Conservation (phyloP, 345 rosid species). For the Salix suchowensis region DNA sequence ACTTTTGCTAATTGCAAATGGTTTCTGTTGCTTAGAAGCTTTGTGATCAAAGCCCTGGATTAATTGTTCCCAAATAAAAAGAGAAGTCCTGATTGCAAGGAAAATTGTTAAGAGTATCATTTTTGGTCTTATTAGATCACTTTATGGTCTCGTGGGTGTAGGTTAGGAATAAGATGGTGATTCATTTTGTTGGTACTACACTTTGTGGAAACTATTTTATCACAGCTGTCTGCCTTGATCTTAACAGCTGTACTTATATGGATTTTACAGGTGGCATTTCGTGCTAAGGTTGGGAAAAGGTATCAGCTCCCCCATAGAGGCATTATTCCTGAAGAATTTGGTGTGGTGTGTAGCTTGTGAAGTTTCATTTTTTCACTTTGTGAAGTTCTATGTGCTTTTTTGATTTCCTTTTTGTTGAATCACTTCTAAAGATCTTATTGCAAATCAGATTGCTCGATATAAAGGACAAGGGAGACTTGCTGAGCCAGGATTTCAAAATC, state of each 20-base stretch:
- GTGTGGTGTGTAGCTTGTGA: constrained; percentile 57
- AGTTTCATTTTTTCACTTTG: background rate
- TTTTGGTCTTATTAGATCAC: background rate
- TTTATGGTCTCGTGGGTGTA: background rate
- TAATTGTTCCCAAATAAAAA: background rate
- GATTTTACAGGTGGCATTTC: constrained; percentile 72
- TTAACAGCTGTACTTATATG: background rate
- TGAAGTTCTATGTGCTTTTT: background rate
- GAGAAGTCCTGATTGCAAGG: background rate
- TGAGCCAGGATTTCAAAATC: constrained; percentile 78
- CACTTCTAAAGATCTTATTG: constrained; percentile 9
- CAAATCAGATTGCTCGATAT: constrained; percentile 73
- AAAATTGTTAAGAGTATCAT: no score
- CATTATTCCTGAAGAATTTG: constrained; percentile 92
- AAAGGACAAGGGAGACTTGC: constrained; percentile 96
- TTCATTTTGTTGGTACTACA: background rate
- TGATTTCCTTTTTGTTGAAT: background rate
- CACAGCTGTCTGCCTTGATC: background rate
- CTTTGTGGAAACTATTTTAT: background rate
- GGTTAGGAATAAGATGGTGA: background rate
- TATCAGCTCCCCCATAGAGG: constrained; percentile 94
- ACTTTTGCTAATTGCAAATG: background rate
- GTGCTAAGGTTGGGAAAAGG: constrained; percentile 86
- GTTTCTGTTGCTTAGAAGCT: background rate
- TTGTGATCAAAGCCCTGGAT: background rate